Evolutionary conservation across 2,329 filamentous ascomycete species (phyloP).

Genomic region (Ophiostoma fasciatum): DNA sequence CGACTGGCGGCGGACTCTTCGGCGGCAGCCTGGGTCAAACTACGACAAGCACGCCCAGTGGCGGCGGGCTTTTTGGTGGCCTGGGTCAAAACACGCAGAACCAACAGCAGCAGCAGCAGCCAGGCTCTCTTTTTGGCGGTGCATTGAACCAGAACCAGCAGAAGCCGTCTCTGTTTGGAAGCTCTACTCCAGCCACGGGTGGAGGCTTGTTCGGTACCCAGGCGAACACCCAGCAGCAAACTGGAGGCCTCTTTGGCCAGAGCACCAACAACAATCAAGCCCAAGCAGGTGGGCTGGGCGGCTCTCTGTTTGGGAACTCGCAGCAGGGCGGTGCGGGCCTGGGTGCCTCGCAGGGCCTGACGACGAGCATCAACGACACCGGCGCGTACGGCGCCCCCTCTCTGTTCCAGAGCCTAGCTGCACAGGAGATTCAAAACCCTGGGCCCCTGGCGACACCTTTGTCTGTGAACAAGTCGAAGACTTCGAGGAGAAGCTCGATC

Average conservation of each 20-base stretch:
- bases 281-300: slow-evolving; percentile 28
- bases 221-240: slow-evolving; percentile 20
- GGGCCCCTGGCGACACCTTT: slow-evolving; percentile 88
- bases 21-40: slow-evolving; percentile 12
- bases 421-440: slow-evolving; percentile 50
- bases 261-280: slow-evolving; percentile 34
- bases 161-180: slow-evolving; percentile 42
- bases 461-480: slow-evolving; percentile 54
- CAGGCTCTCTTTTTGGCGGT: slow-evolving; percentile 29
- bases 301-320: slow-evolving; percentile 44
- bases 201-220: slow-evolving; percentile 41
- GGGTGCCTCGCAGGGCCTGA: slow-evolving; percentile 49
- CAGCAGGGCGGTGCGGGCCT: slow-evolving; percentile 23
- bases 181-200: slow-evolving; percentile 26
- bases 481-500: slow-evolving; percentile 59
- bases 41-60: slow-evolving; percentile 11
- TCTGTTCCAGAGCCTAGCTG: slow-evolving; percentile 62
- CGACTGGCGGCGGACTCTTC: slow-evolving; percentile 20
- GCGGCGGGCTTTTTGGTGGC: slow-evolving; percentile 36
- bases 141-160: slow-evolving; percentile 33
- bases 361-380: slow-evolving; percentile 66
- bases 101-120: slow-evolving; percentile 21
- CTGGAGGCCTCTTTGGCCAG: slow-evolving; percentile 30
- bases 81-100: slow-evolving; percentile 18
- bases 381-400: slow-evolving; percentile 83